These are phyloP conservation scores for Starmerella tilneyi DNA, from an alignment of 805 yeast genomes.

Conservation along the genomic window DNA sequence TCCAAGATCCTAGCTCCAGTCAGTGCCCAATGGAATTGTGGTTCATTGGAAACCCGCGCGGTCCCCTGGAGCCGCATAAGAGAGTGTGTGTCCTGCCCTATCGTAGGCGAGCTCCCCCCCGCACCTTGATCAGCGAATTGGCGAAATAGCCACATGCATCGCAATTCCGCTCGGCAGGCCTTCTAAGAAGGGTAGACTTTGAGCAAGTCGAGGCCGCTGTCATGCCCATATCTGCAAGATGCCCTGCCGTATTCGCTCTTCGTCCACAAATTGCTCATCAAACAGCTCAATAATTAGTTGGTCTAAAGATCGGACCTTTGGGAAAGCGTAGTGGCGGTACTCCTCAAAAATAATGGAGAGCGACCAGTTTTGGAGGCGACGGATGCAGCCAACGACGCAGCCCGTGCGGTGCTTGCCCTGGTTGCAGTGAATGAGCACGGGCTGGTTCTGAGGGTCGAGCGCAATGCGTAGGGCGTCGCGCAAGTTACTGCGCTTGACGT, in stretches of 20 bases:
- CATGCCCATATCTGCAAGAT: slow-evolving; percentile 16
- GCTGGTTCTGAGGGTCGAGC: slow-evolving; percentile 78
- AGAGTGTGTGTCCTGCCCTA: slow-evolving; percentile 12
- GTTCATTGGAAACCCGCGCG: too few relatives aligned
- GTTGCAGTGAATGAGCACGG: slow-evolving; percentile 87
- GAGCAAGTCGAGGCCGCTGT: too few relatives aligned
- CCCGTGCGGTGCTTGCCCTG: slow-evolving; percentile 96
- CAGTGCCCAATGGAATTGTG: too few relatives aligned
- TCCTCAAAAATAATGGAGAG: slow-evolving; percentile 91
- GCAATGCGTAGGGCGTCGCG: slow-evolving; percentile 74
- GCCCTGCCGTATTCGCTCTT: slow-evolving; percentile 27
- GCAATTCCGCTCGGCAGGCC: too few relatives aligned
- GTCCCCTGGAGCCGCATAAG: too few relatives aligned
- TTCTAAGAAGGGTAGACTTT: too few relatives aligned
- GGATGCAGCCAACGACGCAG: slow-evolving; percentile 83
- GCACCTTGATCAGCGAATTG: too few relatives aligned
- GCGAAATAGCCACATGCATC: too few relatives aligned
- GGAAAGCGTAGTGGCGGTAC: slow-evolving; percentile 86
- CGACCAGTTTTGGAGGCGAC: slow-evolving; percentile 87
- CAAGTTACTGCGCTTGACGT: slow-evolving; percentile 49
- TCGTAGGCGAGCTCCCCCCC: too few relatives aligned
- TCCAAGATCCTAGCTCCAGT: too few relatives aligned
- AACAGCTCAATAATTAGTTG: slow-evolving; percentile 91
- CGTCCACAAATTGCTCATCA: slow-evolving; percentile 52
- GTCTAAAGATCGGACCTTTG: slow-evolving; percentile 90